These are phyloP conservation scores for Tolypocladium album DNA, from an alignment of 2,329 filamentous ascomycete species.

Conservation along the genomic window DNA sequence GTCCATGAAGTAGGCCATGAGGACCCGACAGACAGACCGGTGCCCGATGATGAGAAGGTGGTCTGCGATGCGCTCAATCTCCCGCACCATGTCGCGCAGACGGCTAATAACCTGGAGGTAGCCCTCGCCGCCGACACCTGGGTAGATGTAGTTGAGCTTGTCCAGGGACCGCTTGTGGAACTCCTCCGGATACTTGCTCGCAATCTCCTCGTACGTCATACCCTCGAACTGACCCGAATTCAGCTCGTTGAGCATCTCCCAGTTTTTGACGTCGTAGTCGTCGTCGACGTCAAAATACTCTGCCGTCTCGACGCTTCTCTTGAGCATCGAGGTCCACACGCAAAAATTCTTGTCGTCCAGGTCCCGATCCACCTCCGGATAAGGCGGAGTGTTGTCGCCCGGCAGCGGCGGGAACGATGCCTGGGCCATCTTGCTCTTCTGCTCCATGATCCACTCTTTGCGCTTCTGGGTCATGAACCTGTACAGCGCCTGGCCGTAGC, in stretches of 20 bases:
- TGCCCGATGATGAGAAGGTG: slow-evolving; percentile 89
- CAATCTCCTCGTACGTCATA: slow-evolving; percentile 88
- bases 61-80: slow-evolving; percentile 94
- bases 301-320: slow-evolving; percentile 77
- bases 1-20: slow-evolving; percentile 95
- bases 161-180: slow-evolving; percentile 69
- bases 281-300: slow-evolving; percentile 85
- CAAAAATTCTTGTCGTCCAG: slow-evolving; percentile 83
- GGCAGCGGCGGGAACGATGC: slow-evolving; percentile 81
- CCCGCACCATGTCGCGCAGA: slow-evolving; percentile 87
- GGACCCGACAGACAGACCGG: slow-evolving; percentile 79
- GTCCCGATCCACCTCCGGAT: slow-evolving; percentile 68
- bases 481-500: slow-evolving; percentile 70
- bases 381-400: slow-evolving; percentile 88
- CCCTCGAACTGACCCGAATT: slow-evolving; percentile 91
- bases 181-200: slow-evolving; percentile 65
- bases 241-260: slow-evolving; percentile 95
- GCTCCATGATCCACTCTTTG: slow-evolving; percentile 70
- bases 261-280: slow-evolving; percentile 92
- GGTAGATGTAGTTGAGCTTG: slow-evolving; percentile 95
- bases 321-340: slow-evolving; percentile 96
- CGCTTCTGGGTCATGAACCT: slow-evolving; percentile 76
- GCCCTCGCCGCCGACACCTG: slow-evolving; percentile 87
- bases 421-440: slow-evolving; percentile 65
- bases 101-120: slow-evolving; percentile 97